Conservation (phyloP, 2,329 filamentous ascomycete genomes). For the Blumeriella jaapii region DNA sequence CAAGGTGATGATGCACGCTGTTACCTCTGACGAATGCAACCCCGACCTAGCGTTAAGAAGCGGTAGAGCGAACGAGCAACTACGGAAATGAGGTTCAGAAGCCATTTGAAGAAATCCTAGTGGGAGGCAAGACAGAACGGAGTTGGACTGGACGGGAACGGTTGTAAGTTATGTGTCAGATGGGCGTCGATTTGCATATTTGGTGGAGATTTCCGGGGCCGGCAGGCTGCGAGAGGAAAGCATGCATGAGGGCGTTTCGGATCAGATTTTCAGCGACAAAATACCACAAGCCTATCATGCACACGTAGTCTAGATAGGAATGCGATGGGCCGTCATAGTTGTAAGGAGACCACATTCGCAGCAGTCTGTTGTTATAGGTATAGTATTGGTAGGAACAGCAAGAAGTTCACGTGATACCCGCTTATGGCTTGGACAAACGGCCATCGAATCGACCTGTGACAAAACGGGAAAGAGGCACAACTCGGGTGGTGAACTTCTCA, state of each 20-base stretch:
- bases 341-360: neutral
- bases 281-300: conserved; percentile 9
- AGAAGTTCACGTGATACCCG: too few species aligned
- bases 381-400: too few species aligned
- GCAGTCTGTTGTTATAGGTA: too few species aligned
- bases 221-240: conserved; percentile 6
- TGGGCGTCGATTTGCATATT: conserved; percentile 5
- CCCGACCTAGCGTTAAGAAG: conserved; percentile 31
- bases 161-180: conserved; percentile 10
- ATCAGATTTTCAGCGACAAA: conserved; percentile 12
- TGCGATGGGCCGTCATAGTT: neutral
- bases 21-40: conserved; percentile 53
- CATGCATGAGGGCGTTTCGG: conserved; percentile 16
- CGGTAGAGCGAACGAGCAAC: too few species aligned
- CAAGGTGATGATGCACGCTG: conserved; percentile 78
- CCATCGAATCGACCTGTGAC: too few species aligned
- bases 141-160: neutral
- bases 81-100: too few species aligned
- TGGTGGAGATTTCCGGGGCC: conserved; percentile 7
- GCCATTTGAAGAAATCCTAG: too few species aligned
- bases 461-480: too few species aligned
- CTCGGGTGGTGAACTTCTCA: too few species aligned
- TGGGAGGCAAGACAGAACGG: neutral
- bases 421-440: too few species aligned
- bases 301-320: conserved; percentile 13